Base-by-base conservation (phyloP, 2,329 filamentous ascomycete species). In the Clathrospora elynae region DNA sequence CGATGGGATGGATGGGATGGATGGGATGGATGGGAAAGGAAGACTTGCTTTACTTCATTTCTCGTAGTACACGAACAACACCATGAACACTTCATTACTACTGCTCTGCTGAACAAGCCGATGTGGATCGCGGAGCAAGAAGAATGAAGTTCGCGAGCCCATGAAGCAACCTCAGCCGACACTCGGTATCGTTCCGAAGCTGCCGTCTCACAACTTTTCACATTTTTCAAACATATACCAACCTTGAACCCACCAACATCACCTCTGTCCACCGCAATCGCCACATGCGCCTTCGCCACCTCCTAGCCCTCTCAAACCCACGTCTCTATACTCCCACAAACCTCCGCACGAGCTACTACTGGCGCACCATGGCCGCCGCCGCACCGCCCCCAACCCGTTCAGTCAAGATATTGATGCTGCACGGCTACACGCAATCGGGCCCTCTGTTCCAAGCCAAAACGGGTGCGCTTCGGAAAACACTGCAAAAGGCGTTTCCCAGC, bases 401-500 rank as follows among this genome's bases (percentile, higher is more conserved):
- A 22, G 66, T 78, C 46, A 73, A 73, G 35, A 67, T 78, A 47
- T 68, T 78, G 46, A 76, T 77, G 75, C 71, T 78, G 9, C 76
- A 78, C 59, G 87, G 92, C 71, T 96, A 85, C 80, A 96, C 92
- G 6, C 92, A 97, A 77, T 95, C 88, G 18, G 90, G 91, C 3
- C 72, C 85, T 3, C 77, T 90, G 51, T 96, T 96, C 80, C 86
- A 83, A 67, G 82, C 86, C 69, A 96, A 96, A 75, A 95, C 89
- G 31, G 88, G 90, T 68, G 89, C 89, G 8, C 77, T 96, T 1
- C 83, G 90, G 59, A 96, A 96, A 71, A 76, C 85, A 39, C 80
- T 96, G 43, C 71, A 76, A 48, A 96, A 95, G 65, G 74, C 82
- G 18, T 86, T 96, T 51, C 79, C 82, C 6, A 71, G 71, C 1